Percentiles rank a stretch among this genome's conserved stretches.
These are phyloP conservation scores for Lipomyces sp. DNA, from an alignment of 805 yeast genomes.

Conservation along the genomic window DNA sequence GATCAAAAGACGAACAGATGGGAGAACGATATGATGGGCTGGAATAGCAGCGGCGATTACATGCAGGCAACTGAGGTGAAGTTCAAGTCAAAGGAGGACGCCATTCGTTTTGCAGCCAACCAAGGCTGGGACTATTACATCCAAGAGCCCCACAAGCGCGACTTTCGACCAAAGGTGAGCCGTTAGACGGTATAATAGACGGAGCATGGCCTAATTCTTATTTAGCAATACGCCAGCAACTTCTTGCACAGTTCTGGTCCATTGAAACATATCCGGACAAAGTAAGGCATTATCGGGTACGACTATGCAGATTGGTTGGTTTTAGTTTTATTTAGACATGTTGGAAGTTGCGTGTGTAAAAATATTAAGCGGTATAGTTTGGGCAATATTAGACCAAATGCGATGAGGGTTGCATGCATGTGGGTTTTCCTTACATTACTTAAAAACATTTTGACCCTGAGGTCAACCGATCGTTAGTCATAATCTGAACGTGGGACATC, in stretches of 20 bases:
- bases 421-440: no score
- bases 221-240: constrained; percentile 34
- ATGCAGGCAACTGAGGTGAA: constrained; percentile 77
- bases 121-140: constrained; percentile 83
- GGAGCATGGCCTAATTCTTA: background rate
- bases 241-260: constrained; percentile 36
- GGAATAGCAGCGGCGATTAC: constrained; percentile 77
- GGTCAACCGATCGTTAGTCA: no score
- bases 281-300: constrained; percentile 9
- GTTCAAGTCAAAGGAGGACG: constrained; percentile 76
- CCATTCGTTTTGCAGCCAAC: constrained; percentile 75
- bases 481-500: no score
- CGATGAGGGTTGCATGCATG: no score
- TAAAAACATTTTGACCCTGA: no score
- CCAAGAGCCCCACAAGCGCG: constrained; percentile 78
- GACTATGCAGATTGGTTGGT: background rate
- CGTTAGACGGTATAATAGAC: background rate
- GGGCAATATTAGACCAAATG: background rate
- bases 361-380: background rate
- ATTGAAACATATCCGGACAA: constrained; percentile 37
- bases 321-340: background rate
- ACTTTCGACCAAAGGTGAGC: constrained; percentile 75
- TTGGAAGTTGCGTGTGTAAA: background rate
- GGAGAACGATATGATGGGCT: constrained; percentile 89
- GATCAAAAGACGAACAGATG: constrained; percentile 77